These are phyloP conservation scores for Lentinula detonsa DNA, from an alignment of 768 basidiomycete genomes.

Conservation along the genomic window DNA sequence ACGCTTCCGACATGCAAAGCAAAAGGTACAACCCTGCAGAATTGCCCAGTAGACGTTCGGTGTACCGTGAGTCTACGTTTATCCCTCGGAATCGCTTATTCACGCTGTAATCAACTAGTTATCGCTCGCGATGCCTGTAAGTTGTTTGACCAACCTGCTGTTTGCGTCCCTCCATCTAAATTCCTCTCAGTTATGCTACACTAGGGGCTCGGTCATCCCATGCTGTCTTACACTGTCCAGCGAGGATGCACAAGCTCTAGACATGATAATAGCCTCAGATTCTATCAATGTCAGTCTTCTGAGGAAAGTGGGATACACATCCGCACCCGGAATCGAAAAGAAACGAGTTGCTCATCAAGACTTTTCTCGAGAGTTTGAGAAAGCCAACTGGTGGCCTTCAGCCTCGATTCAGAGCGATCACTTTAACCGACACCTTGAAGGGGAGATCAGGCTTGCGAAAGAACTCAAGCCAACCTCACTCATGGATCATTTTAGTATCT, in stretches of 20 bases:
- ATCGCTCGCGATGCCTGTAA: conserved; percentile 40
- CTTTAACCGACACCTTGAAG: conserved; percentile 37
- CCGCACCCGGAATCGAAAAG: conserved; percentile 26
- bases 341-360: conserved; percentile 41
- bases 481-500: conserved; percentile 46
- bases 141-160: conserved; percentile 10
- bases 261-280: conserved; percentile 35
- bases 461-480: conserved; percentile 44
- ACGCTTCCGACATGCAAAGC: conserved; percentile 32
- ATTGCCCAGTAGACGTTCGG: conserved; percentile 31
- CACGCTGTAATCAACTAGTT: conserved; percentile 20
- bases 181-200: conserved; percentile 33
- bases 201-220: conserved; percentile 43
- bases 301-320: conserved; percentile 20
- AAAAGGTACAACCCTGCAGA: conserved; percentile 34
- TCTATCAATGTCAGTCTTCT: conserved; percentile 27
- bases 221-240: conserved; percentile 37
- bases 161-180: not conserved
- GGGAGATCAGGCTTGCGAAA: conserved; percentile 46
- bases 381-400: conserved; percentile 45
- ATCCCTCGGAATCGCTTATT: not conserved
- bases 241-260: conserved; percentile 29
- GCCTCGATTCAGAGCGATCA: conserved; percentile 20
- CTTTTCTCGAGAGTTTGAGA: conserved; percentile 33
- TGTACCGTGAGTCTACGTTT: conserved; percentile 30